phyloP scores from a whole-genome alignment of 2,329 filamentous ascomycete genomes.

The Metarhizium album region DNA sequence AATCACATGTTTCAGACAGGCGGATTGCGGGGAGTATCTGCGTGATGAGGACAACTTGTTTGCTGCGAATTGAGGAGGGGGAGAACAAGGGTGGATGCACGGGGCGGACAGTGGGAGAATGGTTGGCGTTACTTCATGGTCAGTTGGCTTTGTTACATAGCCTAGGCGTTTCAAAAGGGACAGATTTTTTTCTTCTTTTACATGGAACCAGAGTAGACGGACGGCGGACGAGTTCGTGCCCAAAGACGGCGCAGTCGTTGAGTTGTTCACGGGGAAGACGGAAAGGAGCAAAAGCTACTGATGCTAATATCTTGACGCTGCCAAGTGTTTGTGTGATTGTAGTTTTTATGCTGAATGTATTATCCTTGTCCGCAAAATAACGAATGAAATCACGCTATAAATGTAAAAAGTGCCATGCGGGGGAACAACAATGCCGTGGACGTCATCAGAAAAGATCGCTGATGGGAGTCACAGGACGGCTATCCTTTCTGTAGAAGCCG shows the following conservation, averaged over 20 bases:
- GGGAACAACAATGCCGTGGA: background rate
- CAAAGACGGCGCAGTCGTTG: background rate
- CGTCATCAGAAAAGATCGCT: slow-evolving; percentile 10
- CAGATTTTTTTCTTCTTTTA: too few species aligned
- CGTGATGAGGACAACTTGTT: slow-evolving; percentile 66
- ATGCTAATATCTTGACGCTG: background rate
- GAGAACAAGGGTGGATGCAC: background rate
- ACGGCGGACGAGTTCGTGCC: background rate
- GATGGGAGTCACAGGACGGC: slow-evolving; percentile 40
- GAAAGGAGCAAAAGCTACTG: background rate
- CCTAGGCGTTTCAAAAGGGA: background rate
- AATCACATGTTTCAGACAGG: slow-evolving; percentile 81
- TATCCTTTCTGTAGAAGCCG: slow-evolving; percentile 54
- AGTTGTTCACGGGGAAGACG: background rate
- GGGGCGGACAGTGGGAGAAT: background rate
- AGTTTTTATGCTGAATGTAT: background rate
- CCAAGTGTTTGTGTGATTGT: background rate
- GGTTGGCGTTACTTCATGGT: background rate
- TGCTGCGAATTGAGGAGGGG: slow-evolving; percentile 3
- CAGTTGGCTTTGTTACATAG: background rate
- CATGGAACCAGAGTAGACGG: background rate
- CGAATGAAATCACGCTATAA: background rate
- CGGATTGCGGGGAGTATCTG: slow-evolving; percentile 89
- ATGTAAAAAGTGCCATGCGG: background rate
- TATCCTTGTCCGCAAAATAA: background rate